These are phyloP conservation scores for Pythium grandisporangium DNA, from an alignment of 352 stramenopile species.

Conservation along the genomic window DNA sequence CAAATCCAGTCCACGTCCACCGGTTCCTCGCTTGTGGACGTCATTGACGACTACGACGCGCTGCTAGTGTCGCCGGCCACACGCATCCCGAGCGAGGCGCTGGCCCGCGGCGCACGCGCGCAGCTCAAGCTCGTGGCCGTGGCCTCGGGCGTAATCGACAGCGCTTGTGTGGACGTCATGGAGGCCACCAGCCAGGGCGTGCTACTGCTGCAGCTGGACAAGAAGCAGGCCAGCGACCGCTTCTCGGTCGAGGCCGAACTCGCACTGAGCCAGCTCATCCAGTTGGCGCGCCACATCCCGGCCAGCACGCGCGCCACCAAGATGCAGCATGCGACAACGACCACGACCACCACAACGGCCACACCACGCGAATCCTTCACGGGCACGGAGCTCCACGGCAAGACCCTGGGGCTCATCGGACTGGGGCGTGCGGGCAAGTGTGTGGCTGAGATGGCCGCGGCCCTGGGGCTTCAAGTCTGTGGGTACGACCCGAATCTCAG, in stretches of 20 bases:
- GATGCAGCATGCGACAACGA: too few relatives aligned
- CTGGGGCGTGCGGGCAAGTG: slow-evolving; percentile 63
- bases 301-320: too few relatives aligned
- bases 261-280: slow-evolving; percentile 49
- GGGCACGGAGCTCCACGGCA: slow-evolving; percentile 48
- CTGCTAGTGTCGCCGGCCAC: slow-evolving; percentile 42
- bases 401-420: slow-evolving; percentile 61
- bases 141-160: slow-evolving; percentile 45
- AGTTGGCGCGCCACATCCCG: slow-evolving; percentile 51
- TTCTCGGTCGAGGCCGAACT: slow-evolving; percentile 72
- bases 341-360: slow-evolving; percentile 12
- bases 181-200: slow-evolving; percentile 68
- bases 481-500: slow-evolving; percentile 72
- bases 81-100: slow-evolving; percentile 28
- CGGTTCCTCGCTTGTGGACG: slow-evolving; percentile 17
- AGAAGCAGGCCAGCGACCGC: slow-evolving; percentile 60
- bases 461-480: slow-evolving; percentile 58
- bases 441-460: slow-evolving; percentile 63
- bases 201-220: slow-evolving; percentile 67
- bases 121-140: slow-evolving; percentile 51
- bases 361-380: slow-evolving; percentile 36
- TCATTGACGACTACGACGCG: slow-evolving; percentile 46
- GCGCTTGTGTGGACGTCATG: slow-evolving; percentile 54
- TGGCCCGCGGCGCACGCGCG: slow-evolving; percentile 25
- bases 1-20: slow-evolving; percentile 26